phyloP scores from a whole-genome alignment of 805 yeast genomes.

The Kazachstania africana region DNA sequence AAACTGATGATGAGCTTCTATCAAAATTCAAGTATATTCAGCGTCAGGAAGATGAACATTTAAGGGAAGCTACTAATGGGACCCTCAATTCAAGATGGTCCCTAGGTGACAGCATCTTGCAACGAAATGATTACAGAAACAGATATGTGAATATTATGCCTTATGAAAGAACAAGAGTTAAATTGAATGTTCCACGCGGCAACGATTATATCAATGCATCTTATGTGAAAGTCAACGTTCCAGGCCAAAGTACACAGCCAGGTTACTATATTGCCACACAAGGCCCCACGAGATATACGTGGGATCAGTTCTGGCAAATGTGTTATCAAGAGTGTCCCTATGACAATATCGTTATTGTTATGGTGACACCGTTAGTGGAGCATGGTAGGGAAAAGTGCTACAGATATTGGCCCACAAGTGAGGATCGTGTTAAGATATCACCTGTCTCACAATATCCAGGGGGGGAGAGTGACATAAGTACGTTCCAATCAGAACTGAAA shows the following conservation, averaged over 20 bases:
- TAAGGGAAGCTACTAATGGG: slow-evolving; percentile 28
- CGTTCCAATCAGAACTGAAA: slow-evolving; percentile 13
- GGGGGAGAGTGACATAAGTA: slow-evolving; percentile 10
- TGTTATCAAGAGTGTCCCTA: slow-evolving; percentile 48
- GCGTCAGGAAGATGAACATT: slow-evolving; percentile 26
- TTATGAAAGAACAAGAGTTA: slow-evolving; percentile 48
- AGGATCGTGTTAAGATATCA: slow-evolving; percentile 2
- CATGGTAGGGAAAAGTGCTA: slow-evolving; percentile 63
- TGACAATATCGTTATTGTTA: slow-evolving; percentile 46
- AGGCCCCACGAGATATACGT: slow-evolving; percentile 67
- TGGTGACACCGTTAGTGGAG: slow-evolving; percentile 70
- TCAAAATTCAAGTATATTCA: slow-evolving; percentile 26
- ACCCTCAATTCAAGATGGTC: slow-evolving; percentile 20
- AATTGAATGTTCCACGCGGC: slow-evolving; percentile 23
- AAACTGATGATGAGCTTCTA: slow-evolving; percentile 14
- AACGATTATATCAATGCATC: slow-evolving; percentile 81
- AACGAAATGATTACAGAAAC: slow-evolving; percentile 31
- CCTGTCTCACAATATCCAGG: slow-evolving; percentile 14
- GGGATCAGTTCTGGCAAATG: slow-evolving; percentile 86
- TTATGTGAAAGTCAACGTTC: slow-evolving; percentile 32
- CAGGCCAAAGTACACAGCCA: slow-evolving; percentile 11
- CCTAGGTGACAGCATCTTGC: slow-evolving; percentile 17
- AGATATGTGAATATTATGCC: slow-evolving; percentile 56
- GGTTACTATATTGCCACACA: slow-evolving; percentile 55
- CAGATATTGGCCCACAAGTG: slow-evolving; percentile 55